Evolutionary conservation across 805 yeast species (phyloP), one percentile per base, ranked within the genome.

Genomic region (Pichia exigua): DNA sequence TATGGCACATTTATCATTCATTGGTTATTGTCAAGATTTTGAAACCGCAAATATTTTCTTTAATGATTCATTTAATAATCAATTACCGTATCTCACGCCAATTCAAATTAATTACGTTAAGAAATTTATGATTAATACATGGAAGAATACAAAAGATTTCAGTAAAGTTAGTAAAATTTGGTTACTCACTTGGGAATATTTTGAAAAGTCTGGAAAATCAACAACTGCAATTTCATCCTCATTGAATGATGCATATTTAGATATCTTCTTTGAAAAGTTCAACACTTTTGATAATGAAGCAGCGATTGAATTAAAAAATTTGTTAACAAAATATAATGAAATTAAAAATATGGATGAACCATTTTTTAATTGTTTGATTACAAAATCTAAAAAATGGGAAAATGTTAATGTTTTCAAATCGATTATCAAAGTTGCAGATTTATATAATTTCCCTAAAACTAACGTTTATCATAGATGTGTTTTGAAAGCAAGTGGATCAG

Each of bases 331-430:
- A 20, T 85, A 85, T 63, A 73, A 81, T 49, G 73, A 73, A 41
- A 72, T 81, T 54, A 81, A 78, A 58, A 72, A 74, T 18, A 74
- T 84, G 54, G 94, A 87, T 66, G 92, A 87, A 64, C 84, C 88
- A n/a, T 87, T 88, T 62, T 79, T 88, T 69, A 88, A 88, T 65
- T 84, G 87, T 48, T 73, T 87, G 45, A 72, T 88, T 50, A 77
- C 85, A 30, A 82, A 82, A 59, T 76, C 81, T 48, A 76, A 77
- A 40, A 70, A 73, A 53, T 87, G 95, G 95, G 72, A 73, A 44
- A 83, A 83, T 61, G 73, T 77, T 57, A 70, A 71, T 5, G 82
- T 85, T n/a, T 77, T 84, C 51, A 79, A 82, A 56, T 82, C 83
- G 46, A 72, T 87, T 49, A 72, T 83, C 38, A 76, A 76, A 46